These are phyloP conservation scores for Lathyrus oleraceus DNA, from an alignment of 306 rosid species.

Conservation along the genomic window DNA sequence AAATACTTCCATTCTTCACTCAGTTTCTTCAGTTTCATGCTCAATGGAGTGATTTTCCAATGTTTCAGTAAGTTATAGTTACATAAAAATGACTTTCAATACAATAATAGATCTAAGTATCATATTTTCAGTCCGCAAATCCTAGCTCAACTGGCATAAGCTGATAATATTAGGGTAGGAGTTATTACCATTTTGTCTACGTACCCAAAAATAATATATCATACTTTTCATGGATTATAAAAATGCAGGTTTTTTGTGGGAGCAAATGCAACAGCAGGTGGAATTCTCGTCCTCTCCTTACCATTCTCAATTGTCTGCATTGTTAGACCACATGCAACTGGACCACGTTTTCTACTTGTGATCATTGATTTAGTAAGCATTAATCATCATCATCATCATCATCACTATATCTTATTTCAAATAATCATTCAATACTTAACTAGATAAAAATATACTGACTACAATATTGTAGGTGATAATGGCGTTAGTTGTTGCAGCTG, in stretches of 20 bases:
- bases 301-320: constrained; percentile 63
- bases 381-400: constrained; percentile 19
- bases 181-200: no score
- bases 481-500: constrained; percentile 47
- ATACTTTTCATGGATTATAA: background rate
- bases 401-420: constrained; percentile 3
- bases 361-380: constrained; percentile 51
- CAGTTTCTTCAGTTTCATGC: constrained; percentile 76
- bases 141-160: no score
- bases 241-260: constrained; percentile 56
- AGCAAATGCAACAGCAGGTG: constrained; percentile 50
- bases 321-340: constrained; percentile 50
- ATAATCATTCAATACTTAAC: background rate
- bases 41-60: constrained; percentile 56
- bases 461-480: constrained; percentile 42
- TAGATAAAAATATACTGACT: constrained; percentile 1
- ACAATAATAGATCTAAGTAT: background rate
- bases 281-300: constrained; percentile 46
- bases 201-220: background rate
- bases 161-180: no score
- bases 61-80: constrained; percentile 44
- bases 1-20: constrained; percentile 70
- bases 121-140: background rate
- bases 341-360: constrained; percentile 55
- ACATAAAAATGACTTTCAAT: background rate